Percentiles rank a stretch among this genome's conserved stretches.
These are phyloP conservation scores for Colletotrichum godetiae DNA, from an alignment of 2,329 filamentous ascomycete species.

Conservation along the genomic window DNA sequence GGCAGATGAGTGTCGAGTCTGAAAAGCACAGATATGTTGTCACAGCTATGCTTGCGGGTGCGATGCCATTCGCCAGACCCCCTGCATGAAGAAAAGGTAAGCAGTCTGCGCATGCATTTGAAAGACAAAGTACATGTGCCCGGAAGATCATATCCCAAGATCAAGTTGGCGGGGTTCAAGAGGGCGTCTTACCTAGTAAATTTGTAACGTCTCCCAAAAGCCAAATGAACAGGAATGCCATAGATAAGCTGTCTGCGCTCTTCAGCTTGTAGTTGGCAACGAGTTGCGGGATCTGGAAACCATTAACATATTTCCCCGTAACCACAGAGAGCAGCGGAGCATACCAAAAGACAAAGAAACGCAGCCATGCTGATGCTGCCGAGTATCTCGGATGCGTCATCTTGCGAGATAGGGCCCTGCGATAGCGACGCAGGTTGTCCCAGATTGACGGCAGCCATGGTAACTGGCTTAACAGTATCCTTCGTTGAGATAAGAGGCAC, in stretches of 20 bases:
- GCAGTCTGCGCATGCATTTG: neutral
- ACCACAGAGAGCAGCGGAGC: no score
- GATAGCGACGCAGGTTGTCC: neutral
- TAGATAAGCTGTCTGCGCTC: slow-evolving; percentile 28
- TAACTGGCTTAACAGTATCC: neutral
- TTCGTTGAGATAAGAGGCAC: neutral
- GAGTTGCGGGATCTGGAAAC: slow-evolving; percentile 16
- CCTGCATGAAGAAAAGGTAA: neutral
- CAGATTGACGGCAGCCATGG: neutral
- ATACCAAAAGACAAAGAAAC: slow-evolving; percentile 26
- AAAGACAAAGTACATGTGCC: neutral
- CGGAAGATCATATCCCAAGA: neutral
- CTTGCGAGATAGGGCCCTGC: neutral
- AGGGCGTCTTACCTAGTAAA: slow-evolving; percentile 1
- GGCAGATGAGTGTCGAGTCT: slow-evolving; percentile 26
- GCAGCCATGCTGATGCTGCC: slow-evolving; percentile 31
- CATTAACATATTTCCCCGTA: neutral
- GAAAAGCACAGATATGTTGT: slow-evolving; percentile 22
- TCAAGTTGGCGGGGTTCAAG: neutral
- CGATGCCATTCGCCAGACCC: slow-evolving; percentile 13
- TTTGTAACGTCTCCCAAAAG: slow-evolving; percentile 17
- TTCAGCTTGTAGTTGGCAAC: slow-evolving; percentile 14
- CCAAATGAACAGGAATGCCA: slow-evolving; percentile 27
- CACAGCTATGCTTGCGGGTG: slow-evolving; percentile 18
- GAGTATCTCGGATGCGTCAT: slow-evolving; percentile 25